Conservation (phyloP, 805 yeast species). For the Brettanomyces sp. region DNA sequence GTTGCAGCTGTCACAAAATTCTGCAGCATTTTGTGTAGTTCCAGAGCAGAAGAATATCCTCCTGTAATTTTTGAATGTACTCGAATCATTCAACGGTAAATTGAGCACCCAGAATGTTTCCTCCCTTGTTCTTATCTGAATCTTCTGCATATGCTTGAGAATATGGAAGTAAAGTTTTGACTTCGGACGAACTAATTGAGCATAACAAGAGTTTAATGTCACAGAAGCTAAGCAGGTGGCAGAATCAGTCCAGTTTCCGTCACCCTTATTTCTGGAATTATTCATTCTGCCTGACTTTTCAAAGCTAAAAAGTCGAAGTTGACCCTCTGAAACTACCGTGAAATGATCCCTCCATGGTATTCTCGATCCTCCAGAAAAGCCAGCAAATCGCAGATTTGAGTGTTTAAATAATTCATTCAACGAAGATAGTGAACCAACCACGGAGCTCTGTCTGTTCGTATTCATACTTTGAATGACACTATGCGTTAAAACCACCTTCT, state of each 20-base stretch:
- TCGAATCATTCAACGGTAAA: conserved; percentile 36
- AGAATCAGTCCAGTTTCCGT: conserved; percentile 61
- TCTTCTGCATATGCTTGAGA: conserved; percentile 20
- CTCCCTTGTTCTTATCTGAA: conserved; percentile 18
- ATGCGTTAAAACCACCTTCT: conserved; percentile 24
- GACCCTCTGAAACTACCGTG: conserved; percentile 63
- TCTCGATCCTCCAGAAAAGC: background rate
- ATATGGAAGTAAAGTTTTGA: conserved; percentile 10
- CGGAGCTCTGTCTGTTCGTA: background rate
- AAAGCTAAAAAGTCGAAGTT: conserved; percentile 48
- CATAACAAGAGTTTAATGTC: conserved; percentile 43
- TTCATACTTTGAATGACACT: background rate
- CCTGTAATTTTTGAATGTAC: conserved; percentile 18
- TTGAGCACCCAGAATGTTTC: conserved; percentile 44
- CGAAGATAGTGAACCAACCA: background rate
- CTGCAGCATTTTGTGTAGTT: conserved; percentile 55
- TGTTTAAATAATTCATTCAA: background rate
- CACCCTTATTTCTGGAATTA: conserved; percentile 21
- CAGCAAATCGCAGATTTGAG: background rate
- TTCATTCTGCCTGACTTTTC: conserved; percentile 14
- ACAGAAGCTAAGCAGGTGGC: conserved; percentile 49
- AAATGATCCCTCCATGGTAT: conserved; percentile 38
- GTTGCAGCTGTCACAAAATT: conserved; percentile 69
- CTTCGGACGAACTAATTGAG: conserved; percentile 31
- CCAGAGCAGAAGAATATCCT: conserved; percentile 56